Evolutionary conservation across 352 stramenopile species (phyloP).

Genomic region (Phytophthora brassicae): DNA sequence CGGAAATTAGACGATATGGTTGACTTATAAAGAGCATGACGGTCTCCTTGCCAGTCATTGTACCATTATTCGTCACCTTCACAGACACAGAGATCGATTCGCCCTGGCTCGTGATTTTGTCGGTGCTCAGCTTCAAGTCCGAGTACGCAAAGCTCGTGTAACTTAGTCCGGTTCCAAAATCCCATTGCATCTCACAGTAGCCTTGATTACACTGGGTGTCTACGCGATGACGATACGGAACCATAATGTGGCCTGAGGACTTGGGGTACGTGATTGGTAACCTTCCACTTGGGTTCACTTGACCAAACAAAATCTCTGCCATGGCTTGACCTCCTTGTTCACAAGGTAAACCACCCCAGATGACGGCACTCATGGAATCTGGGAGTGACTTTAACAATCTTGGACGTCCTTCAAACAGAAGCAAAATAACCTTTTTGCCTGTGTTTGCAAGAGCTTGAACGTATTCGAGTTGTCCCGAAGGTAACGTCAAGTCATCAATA

Average conservation of each 20-base stretch:
- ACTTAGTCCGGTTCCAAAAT: slow-evolving; percentile 64
- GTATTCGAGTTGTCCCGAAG: slow-evolving; percentile 67
- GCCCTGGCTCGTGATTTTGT: slow-evolving; percentile 25
- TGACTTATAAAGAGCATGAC: slow-evolving; percentile 79
- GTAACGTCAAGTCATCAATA: slow-evolving; percentile 68
- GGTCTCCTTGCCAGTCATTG: slow-evolving; percentile 59
- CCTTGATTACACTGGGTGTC: slow-evolving; percentile 47
- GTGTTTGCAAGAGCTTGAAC: slow-evolving; percentile 60
- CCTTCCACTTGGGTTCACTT: slow-evolving; percentile 75
- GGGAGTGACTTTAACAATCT: slow-evolving; percentile 52
- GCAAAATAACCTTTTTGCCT: slow-evolving; percentile 62
- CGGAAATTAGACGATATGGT: slow-evolving; percentile 51
- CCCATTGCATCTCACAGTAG: slow-evolving; percentile 57
- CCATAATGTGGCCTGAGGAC: slow-evolving; percentile 53
- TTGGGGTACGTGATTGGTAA: slow-evolving; percentile 84
- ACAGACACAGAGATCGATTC: slow-evolving; percentile 41
- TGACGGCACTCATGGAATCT: slow-evolving; percentile 64
- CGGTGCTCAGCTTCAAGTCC: slow-evolving; percentile 37
- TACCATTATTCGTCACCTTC: slow-evolving; percentile 67
- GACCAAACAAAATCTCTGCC: slow-evolving; percentile 77
- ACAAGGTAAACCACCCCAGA: slow-evolving; percentile 72
- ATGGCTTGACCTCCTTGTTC: slow-evolving; percentile 83
- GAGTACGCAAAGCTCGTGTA: slow-evolving; percentile 70
- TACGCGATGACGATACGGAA: slow-evolving; percentile 75
- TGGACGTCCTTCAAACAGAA: slow-evolving; percentile 71